Conservation (phyloP, 1,284 basidiomycete species). For the Cutaneotrichosporon arboriforme region DNA sequence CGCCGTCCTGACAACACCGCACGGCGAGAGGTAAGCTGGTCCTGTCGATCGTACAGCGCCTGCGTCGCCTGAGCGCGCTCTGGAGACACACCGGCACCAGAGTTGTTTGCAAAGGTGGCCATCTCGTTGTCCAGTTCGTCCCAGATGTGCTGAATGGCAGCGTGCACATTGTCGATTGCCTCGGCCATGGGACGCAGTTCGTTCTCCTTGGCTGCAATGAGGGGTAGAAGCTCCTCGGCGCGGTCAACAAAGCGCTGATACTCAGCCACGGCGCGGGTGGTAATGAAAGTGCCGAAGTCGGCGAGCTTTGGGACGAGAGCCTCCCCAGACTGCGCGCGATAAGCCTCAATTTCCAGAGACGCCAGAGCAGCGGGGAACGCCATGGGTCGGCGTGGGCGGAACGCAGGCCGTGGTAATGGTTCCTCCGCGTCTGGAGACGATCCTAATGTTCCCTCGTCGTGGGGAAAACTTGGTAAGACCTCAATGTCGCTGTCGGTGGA, state of each 20-base stretch:
- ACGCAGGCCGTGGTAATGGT: neutral
- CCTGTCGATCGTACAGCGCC: neutral
- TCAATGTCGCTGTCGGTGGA: neutral
- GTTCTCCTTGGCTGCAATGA: neutral
- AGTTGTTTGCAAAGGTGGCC: no score
- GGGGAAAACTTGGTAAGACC: neutral
- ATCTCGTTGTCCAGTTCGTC: neutral
- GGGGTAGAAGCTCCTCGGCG: neutral
- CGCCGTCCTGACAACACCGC: neutral
- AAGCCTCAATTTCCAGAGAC: neutral
- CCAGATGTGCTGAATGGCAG: neutral
- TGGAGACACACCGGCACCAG: neutral
- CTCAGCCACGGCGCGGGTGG: neutral
- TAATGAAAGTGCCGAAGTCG: neutral
- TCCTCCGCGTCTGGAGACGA: neutral
- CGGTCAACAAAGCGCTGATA: neutral
- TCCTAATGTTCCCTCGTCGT: neutral
- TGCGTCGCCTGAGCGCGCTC: neutral
- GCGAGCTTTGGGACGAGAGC: neutral
- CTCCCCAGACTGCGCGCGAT: neutral
- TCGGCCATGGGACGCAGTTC: neutral
- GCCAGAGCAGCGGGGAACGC: neutral
- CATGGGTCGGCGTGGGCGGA: neutral
- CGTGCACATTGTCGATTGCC: neutral
- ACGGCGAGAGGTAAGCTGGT: neutral